Evolutionary conservation across 1,284 basidiomycete species (phyloP).

Genomic region (Cystobasidiaceae sp.): DNA sequence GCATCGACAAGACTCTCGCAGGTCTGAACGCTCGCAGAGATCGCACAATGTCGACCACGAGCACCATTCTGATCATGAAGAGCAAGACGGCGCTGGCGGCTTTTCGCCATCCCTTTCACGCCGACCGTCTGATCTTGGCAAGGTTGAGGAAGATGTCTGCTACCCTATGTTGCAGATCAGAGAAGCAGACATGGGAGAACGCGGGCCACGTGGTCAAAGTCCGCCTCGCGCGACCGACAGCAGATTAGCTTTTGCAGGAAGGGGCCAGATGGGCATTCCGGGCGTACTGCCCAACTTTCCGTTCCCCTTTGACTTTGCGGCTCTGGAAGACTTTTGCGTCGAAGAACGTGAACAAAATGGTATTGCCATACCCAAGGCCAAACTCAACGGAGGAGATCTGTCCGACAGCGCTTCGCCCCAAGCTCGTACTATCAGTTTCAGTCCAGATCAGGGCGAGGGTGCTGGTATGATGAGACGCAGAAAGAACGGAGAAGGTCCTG

Average conservation of each 20-base stretch:
- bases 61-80: background rate
- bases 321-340: slow-evolving; percentile 72
- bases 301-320: slow-evolving; percentile 63
- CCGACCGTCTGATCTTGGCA: slow-evolving; percentile 12
- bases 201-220: background rate
- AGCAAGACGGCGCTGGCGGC: slow-evolving; percentile 30
- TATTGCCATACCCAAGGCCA: slow-evolving; percentile 49
- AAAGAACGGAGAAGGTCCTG: slow-evolving; percentile 42
- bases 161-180: slow-evolving; percentile 30
- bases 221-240: slow-evolving; percentile 8
- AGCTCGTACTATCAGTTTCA: slow-evolving; percentile 28
- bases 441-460: slow-evolving; percentile 44
- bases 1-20: slow-evolving; percentile 10
- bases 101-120: slow-evolving; percentile 36
- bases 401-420: background rate
- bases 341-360: slow-evolving; percentile 58
- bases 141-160: slow-evolving; percentile 34
- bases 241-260: slow-evolving; percentile 7
- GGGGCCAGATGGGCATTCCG: slow-evolving; percentile 34
- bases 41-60: background rate
- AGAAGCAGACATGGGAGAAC: slow-evolving; percentile 24
- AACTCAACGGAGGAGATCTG: slow-evolving; percentile 21
- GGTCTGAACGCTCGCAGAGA: slow-evolving; percentile 6
- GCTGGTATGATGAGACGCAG: slow-evolving; percentile 32
- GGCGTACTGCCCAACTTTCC: slow-evolving; percentile 42